phyloP scores from a whole-genome alignment of 352 stramenopile species.

The Pythium chondricola region DNA sequence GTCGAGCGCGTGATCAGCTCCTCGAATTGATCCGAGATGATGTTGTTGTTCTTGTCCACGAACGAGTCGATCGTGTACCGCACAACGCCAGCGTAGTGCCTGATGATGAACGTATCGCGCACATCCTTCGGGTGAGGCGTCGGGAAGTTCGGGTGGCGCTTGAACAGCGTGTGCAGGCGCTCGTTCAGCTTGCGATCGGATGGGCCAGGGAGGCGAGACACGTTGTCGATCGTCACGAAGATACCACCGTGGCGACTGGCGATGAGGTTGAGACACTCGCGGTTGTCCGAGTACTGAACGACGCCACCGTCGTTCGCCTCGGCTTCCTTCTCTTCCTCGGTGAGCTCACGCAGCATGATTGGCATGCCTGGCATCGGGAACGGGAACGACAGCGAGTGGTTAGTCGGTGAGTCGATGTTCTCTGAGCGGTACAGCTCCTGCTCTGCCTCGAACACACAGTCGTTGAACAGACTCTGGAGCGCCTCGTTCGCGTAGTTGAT shows the following conservation, averaged over 20 bases:
- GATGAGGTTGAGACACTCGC: constrained; percentile 80
- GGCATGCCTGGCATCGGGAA: constrained; percentile 45
- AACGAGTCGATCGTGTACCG: constrained; percentile 85
- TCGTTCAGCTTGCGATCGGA: constrained; percentile 87
- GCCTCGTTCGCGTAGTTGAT: constrained; percentile 93
- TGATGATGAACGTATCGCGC: constrained; percentile 80
- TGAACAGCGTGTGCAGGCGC: constrained; percentile 75
- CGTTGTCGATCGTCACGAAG: constrained; percentile 82
- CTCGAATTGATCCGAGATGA: constrained; percentile 85
- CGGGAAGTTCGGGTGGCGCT: constrained; percentile 78
- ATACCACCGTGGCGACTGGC: constrained; percentile 75
- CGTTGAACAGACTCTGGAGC: constrained; percentile 87
- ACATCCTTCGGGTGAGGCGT: constrained; percentile 82
- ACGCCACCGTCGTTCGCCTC: constrained; percentile 36
- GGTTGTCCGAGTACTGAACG: constrained; percentile 80
- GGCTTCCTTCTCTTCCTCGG: constrained; percentile 32
- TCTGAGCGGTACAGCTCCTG: constrained; percentile 80
- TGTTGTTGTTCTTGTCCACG: constrained; percentile 90
- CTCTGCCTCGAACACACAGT: constrained; percentile 82
- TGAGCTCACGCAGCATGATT: constrained; percentile 25
- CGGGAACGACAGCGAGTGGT: constrained; percentile 75
- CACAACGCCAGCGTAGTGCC: constrained; percentile 79
- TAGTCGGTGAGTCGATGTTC: constrained; percentile 77
- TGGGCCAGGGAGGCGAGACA: constrained; percentile 74
- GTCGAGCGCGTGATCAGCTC: constrained; percentile 78